Base-by-base conservation (phyloP, 768 basidiomycete genomes). In the Amylocystis lapponica region DNA sequence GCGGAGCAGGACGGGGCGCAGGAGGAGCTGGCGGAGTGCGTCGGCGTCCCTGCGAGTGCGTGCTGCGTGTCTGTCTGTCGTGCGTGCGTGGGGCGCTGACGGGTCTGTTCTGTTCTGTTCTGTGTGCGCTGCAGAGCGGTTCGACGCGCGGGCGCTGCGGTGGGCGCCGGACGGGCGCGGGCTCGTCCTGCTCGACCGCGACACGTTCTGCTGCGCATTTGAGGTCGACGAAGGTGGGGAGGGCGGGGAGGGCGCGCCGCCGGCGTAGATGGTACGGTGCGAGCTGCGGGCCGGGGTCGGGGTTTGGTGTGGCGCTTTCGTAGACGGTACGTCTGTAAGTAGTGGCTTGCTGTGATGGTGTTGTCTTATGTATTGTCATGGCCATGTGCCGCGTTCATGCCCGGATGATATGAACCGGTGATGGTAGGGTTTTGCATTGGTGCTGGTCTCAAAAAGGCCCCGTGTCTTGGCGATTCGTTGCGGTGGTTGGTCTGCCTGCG, bases 151-250 rank as follows among this genome's bases (percentile, higher is more conserved):
- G 42, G 83, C 88, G 49, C 51, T 88, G 4, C 71, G 63, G 31
- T 96, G 90, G 89, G 77, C 87, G 11, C 86, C 87, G 3, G 91
- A 96, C 55, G 93, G 93, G 3, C 85, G 86, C 48, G 86, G 86
- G 1, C 62, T 94, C 41, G 67, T 84, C 2, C 59, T 95, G 37
- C 43, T 91, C 43, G 88, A 87, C 53, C 84, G 75, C 55, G 79
- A 85, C 26, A 75, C 75, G 31, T 95, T 92, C 57, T 94, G 91
- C 57, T 89, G 87, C 57, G 86, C 83, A 5, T 90, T 88, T 47
- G 86, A 89, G 59, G 86, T 87, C 7, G 59, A 60, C 40, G 56
- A 60, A 20, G 57, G 50, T 11, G 50, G 45, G 6, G 48, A 45
- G 23, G 27, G 20, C 11, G 19, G n/a, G 17, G 36, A 26, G 26